These are phyloP conservation scores for Dysphania ambrosioides DNA, from an alignment of 148 eudicot genomes.

Conservation along the genomic window DNA sequence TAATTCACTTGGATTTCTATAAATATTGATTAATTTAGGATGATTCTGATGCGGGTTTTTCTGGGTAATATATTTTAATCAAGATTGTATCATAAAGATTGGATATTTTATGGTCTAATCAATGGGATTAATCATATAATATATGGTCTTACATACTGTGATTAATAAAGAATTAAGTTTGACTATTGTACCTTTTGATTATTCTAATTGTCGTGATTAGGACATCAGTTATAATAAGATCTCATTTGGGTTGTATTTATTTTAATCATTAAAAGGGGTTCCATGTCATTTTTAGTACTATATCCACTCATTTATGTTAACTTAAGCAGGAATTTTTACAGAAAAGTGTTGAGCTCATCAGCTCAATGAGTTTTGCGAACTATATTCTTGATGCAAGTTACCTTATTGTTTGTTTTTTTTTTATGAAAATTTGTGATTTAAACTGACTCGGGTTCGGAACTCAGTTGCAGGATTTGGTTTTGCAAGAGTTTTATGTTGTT, in stretches of 20 bases:
- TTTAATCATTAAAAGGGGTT: slow-evolving; percentile 25
- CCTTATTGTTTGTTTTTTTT: slow-evolving; percentile 1
- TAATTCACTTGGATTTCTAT: slow-evolving; percentile 12
- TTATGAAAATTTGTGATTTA: not conserved
- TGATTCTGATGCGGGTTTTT: slow-evolving; percentile 51
- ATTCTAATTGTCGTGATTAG: slow-evolving; percentile 47
- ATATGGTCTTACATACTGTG: slow-evolving; percentile 27
- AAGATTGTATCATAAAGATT: slow-evolving; percentile 41
- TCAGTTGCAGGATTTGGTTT: slow-evolving; percentile 21
- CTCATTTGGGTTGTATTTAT: slow-evolving; percentile 12
- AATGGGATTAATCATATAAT: slow-evolving; percentile 31
- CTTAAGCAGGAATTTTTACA: slow-evolving; percentile 11
- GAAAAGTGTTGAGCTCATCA: slow-evolving; percentile 5
- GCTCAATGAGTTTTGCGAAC: slow-evolving; percentile 8
- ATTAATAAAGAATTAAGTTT: slow-evolving; percentile 58
- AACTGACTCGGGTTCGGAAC: slow-evolving; percentile 12
- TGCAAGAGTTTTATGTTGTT: slow-evolving; percentile 14
- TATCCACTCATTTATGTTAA: slow-evolving; percentile 22
- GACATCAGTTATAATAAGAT: slow-evolving; percentile 46
- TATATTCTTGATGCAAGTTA: not conserved
- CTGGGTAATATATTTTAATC: slow-evolving; percentile 42
- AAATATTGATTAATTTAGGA: slow-evolving; percentile 39
- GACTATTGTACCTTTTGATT: slow-evolving; percentile 38
- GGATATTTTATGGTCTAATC: slow-evolving; percentile 41
- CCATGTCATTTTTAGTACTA: slow-evolving; percentile 18